These are phyloP conservation scores for Cucumis cinereus DNA, from an alignment of 306 rosid genomes.

Conservation along the genomic window DNA sequence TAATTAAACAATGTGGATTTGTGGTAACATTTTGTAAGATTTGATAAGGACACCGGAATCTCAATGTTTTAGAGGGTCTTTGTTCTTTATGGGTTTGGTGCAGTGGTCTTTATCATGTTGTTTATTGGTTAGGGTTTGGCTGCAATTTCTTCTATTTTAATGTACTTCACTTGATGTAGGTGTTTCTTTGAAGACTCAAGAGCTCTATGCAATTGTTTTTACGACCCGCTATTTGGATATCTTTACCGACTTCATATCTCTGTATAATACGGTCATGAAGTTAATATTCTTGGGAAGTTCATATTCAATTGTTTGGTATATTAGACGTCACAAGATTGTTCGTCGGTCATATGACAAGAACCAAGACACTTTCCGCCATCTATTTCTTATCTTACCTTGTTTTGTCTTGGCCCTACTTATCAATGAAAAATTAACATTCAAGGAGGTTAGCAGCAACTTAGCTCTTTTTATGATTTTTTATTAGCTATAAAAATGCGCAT, in stretches of 20 bases:
- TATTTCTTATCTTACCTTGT: slow-evolving; percentile 63
- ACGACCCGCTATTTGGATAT: slow-evolving; percentile 81
- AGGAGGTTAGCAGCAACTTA: slow-evolving; percentile 36
- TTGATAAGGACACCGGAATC: not conserved
- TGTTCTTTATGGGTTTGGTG: not conserved
- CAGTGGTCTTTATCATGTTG: not conserved
- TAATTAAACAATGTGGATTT: not conserved
- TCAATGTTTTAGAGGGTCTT: not conserved
- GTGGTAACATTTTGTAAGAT: not conserved
- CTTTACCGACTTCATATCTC: slow-evolving; percentile 41
- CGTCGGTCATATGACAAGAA: slow-evolving; percentile 82
- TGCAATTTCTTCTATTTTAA: not conserved
- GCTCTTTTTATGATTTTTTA: not conserved
- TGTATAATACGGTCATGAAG: slow-evolving; percentile 77
- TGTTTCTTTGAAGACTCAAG: slow-evolving; percentile 82
- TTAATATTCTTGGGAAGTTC: slow-evolving; percentile 84
- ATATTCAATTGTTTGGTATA: slow-evolving; percentile 87
- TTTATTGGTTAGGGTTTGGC: not conserved
- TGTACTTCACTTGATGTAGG: slow-evolving; percentile 28
- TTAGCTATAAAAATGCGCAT: not conserved
- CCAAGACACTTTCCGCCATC: slow-evolving; percentile 79
- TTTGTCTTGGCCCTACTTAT: slow-evolving; percentile 50
- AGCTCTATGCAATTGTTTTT: slow-evolving; percentile 74
- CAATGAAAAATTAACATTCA: slow-evolving; percentile 66
- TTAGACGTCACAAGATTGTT: slow-evolving; percentile 62